Base-by-base conservation (phyloP, 306 rosid species). In the Cucurbita moschata region DNA sequence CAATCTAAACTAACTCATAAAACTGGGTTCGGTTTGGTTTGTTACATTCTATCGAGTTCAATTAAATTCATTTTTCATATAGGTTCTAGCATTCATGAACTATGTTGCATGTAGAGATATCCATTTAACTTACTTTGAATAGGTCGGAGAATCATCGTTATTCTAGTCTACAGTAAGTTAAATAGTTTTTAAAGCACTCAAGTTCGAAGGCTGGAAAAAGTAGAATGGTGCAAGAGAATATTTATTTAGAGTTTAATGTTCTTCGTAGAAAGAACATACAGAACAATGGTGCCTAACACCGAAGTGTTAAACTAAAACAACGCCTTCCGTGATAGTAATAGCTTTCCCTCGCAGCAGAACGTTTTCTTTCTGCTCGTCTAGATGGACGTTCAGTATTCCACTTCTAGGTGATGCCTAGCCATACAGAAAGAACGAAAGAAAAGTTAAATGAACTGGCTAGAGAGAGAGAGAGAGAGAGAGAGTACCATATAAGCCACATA, bases 391-490 rank as follows among this genome's bases (percentile, higher is more conserved):
- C 39, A 92, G 26, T 67, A 64, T 81, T 80, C 93, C 98, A 16
- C 98, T 88, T 79, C 96, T 84, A 0, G 81, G 78, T 19, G 98
- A 93, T 72, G 98, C 97, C 98, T 90, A 65, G 39, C 18, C 71
- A 79, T 26, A 76, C 30, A 50, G 14, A 4, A 15, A 5, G n/a
- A 15, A 51, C 0, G 1, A 15, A 47, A 46, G 4, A 46, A 46
- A 2, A 43, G 35, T 30, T 30, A 30, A 30, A 0, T 0, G 35
- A 30, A 30, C 35, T 30, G 0, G 35, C 35, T 30, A 30, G 35
- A 30, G 35, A 30, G 35, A 30, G 30, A 26, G 0, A 39, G 5
- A 39, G 7, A 39, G 5, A 40, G 7, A 6, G 43, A 39, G 64
- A 72, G 64, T 79, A 87, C 93, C 90, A 77, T 81, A 65, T 85